Conservation (phyloP, 768 basidiomycete species). For the Mycena alexandri region DNA sequence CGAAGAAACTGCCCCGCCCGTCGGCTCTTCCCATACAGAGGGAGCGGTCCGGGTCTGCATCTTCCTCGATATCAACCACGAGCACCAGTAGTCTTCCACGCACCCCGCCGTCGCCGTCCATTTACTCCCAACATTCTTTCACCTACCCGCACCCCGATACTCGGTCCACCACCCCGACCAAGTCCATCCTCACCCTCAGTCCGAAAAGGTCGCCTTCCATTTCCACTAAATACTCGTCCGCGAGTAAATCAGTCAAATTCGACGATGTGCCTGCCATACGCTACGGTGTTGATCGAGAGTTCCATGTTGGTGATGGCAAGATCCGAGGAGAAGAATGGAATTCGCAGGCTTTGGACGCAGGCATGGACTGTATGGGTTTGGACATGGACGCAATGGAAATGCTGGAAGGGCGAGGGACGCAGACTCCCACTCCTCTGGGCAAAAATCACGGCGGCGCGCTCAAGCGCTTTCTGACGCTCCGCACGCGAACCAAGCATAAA, state of each 20-base stretch:
- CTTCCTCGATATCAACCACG: constrained; percentile 33
- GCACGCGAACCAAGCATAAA: constrained; percentile 32
- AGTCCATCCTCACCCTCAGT: constrained; percentile 71
- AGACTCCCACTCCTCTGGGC: constrained; percentile 24
- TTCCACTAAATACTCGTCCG: constrained; percentile 54
- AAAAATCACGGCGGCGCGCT: constrained; percentile 24
- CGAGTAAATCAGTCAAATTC: constrained; percentile 76
- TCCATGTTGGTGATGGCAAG: constrained; percentile 42
- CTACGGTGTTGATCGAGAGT: constrained; percentile 54
- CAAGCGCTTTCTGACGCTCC: constrained; percentile 34
- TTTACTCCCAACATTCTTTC: constrained; percentile 40
- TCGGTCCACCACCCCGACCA: constrained; percentile 44
- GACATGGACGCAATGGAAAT: constrained; percentile 54
- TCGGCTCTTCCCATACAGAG: constrained; percentile 28
- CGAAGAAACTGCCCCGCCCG: constrained; percentile 17
- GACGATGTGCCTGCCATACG: constrained; percentile 74
- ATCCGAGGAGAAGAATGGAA: constrained; percentile 36
- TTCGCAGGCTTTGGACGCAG: constrained; percentile 24
- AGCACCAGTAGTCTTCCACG: constrained; percentile 37
- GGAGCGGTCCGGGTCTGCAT: constrained; percentile 37
- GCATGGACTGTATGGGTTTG: constrained; percentile 33
- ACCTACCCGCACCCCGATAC: constrained; percentile 36
- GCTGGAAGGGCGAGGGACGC: constrained; percentile 18
- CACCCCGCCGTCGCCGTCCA: constrained; percentile 44
- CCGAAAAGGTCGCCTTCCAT: constrained; percentile 55